phyloP scores from a whole-genome alignment of 2,329 filamentous ascomycete species.

The Epichloe uncinata region DNA sequence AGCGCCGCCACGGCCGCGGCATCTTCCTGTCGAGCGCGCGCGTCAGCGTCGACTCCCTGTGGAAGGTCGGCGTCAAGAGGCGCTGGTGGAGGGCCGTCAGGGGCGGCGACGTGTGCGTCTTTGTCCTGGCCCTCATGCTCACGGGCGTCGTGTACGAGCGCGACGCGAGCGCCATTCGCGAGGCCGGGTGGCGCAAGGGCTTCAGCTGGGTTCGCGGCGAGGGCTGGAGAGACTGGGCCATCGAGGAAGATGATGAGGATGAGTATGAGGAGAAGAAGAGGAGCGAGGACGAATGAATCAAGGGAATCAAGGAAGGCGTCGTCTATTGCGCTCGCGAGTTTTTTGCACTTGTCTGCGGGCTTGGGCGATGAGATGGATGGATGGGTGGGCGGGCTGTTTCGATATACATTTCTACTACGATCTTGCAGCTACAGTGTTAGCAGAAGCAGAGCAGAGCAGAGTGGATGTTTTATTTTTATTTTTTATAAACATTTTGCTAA shows the following conservation, averaged over 20 bases:
- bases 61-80: slow-evolving; percentile 88
- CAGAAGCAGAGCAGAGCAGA: no score
- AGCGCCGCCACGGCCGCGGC: slow-evolving; percentile 47
- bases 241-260: slow-evolving; percentile 28
- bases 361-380: no score
- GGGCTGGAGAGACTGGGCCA: slow-evolving; percentile 56
- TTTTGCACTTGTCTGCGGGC: neutral
- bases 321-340: neutral
- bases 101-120: slow-evolving; percentile 74
- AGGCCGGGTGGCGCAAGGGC: slow-evolving; percentile 54
- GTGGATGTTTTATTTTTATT: no score
- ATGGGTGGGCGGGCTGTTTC: no score
- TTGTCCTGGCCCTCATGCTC: slow-evolving; percentile 65
- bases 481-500: no score
- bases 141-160: slow-evolving; percentile 68
- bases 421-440: no score
- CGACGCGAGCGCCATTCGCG: slow-evolving; percentile 53
- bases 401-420: no score
- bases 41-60: slow-evolving; percentile 67
- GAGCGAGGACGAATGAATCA: neutral
- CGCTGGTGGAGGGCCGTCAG: slow-evolving; percentile 75
- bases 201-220: slow-evolving; percentile 64
- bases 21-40: slow-evolving; percentile 71
- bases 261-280: neutral
- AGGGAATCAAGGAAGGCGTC: neutral